A percentile compares a stretch with the other conserved stretches of the same genome.
These are phyloP conservation scores for Penicillium paradoxum DNA, from an alignment of 495 filamentous ascomycete species.

Conservation along the genomic window DNA sequence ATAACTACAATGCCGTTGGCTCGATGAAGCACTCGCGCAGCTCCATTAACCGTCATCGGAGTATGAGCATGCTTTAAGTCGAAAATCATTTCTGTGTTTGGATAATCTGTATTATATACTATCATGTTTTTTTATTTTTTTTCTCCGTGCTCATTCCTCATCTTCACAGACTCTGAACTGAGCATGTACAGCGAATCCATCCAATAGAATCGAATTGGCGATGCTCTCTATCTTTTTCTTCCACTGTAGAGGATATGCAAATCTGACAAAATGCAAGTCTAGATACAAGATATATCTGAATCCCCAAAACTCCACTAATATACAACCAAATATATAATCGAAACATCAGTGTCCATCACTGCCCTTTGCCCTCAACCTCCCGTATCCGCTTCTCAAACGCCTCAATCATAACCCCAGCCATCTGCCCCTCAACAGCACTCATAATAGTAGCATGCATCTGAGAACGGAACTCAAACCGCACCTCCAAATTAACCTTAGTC, in stretches of 20 bases:
- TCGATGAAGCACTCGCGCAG: conserved; percentile 19
- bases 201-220: conserved; percentile 14
- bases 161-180: conserved; percentile 1
- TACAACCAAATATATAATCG: not conserved
- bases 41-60: conserved; percentile 21
- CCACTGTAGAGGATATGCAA: not conserved
- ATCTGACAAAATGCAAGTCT: not conserved
- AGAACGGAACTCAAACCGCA: conserved; percentile 80
- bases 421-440: conserved; percentile 71
- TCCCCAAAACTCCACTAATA: not conserved
- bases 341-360: not conserved
- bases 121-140: conserved; percentile 20
- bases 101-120: conserved; percentile 33
- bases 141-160: conserved; percentile 2
- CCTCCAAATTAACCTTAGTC: conserved; percentile 68
- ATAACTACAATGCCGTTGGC: conserved; percentile 39
- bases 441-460: conserved; percentile 77
- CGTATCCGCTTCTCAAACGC: conserved; percentile 82
- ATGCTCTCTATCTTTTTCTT: not conserved
- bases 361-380: conserved; percentile 41
- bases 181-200: conserved; percentile 18
- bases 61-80: conserved; percentile 29
- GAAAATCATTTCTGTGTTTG: conserved; percentile 15
- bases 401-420: conserved; percentile 82
- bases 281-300: not conserved